Base-by-base conservation (phyloP, 2,329 filamentous ascomycete species). In the Xylariaceae sp. region DNA sequence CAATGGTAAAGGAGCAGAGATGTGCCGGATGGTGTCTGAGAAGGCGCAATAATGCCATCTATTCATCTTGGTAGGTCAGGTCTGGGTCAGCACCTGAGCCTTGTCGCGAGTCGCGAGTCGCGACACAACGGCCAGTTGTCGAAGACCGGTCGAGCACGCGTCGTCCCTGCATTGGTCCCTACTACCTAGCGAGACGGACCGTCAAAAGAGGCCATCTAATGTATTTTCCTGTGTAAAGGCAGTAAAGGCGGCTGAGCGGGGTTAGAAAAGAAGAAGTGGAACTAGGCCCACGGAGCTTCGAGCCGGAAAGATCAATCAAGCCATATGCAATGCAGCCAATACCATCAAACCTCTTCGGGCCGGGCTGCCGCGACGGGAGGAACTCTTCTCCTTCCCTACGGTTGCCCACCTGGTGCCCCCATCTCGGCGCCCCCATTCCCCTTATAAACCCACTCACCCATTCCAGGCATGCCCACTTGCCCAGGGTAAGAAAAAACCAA, bases 281-380 rank as follows among this genome's bases (percentile, higher is more conserved):
- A 30, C 42, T 26, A 40, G 43, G 41, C 34, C 40, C 26, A 35
- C 52, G 56, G 56, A 57, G 54, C 47, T 48, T 40, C 52, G 55
- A 42, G 56, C 56, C 56, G 56, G 47, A 52, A 49, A 49, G 36
- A 37, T 57, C 51, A 57, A 59, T 57, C 51, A 53, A 56, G 40
- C 53, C 55, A 42, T 11, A 50, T 50, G 45, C 38, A 43, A 37
- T 50, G 50, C 36, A 37, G n/a, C n/a, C n/a, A n/a, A n/a, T n/a
- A n/a, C n/a, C n/a, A 40, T 33, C 33, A 34, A 40, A 51, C 47
- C 51, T 54, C 45, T 46, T 52, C 56, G 57, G 56, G 43, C 57
- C 56, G 57, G 55, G 45, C 47, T 54, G 53, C 57, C 57, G 57
- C 50, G 50, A 49, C 44, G 41, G 44, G 50, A 41, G 46, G 46